Evolutionary conservation across 768 basidiomycete genomes (phyloP).

Genomic region (Sporobolomyces pararoseus): DNA sequence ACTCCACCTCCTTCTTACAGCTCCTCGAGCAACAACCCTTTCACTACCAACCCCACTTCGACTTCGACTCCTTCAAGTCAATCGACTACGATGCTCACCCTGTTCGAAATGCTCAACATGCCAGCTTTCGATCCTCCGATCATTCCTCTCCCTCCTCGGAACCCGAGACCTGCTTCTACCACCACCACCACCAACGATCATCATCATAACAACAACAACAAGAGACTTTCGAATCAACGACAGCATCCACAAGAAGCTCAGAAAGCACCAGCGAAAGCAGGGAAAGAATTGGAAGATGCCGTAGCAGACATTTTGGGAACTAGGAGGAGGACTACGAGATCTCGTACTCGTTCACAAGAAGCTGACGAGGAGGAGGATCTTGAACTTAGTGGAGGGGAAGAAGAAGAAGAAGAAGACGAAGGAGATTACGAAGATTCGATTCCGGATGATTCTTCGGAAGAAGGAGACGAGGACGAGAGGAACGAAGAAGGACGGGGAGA

Average conservation of each 20-base stretch:
- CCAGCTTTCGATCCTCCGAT: slow-evolving; percentile 31
- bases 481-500: not conserved
- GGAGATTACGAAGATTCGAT: slow-evolving; percentile 38
- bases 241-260: no score
- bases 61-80: not conserved
- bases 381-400: not conserved
- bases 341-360: not conserved
- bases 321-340: not conserved
- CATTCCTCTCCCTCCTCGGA: slow-evolving; percentile 18
- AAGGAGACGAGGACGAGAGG: slow-evolving; percentile 12
- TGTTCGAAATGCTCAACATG: slow-evolving; percentile 25
- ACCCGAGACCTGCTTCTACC: no score
- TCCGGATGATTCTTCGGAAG: slow-evolving; percentile 22
- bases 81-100: not conserved
- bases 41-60: not conserved
- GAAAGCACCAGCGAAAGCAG: not conserved
- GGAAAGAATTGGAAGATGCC: slow-evolving; percentile 17
- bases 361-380: not conserved
- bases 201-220: no score
- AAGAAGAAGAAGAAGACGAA: not conserved
- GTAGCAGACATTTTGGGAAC: slow-evolving; percentile 10
- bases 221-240: no score
- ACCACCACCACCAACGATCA: no score
- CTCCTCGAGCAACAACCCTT: not conserved
- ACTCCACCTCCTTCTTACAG: not conserved